Percentiles rank a stretch among this genome's conserved stretches.
phyloP scores from a whole-genome alignment of 805 yeast genomes.

The Blastobotrys americana region DNA sequence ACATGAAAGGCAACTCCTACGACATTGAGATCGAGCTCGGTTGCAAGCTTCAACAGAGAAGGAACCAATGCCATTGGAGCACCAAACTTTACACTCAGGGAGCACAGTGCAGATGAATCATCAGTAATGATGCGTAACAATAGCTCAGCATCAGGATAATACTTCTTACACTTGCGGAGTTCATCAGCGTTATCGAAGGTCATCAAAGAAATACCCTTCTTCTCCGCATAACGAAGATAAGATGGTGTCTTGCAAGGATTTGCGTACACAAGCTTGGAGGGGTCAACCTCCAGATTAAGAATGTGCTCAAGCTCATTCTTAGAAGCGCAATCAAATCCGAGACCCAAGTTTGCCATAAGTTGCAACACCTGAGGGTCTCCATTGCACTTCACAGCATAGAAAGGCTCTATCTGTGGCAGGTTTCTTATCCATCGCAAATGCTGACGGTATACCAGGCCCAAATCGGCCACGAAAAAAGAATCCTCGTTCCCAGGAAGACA shows the following conservation, averaged over 20 bases:
- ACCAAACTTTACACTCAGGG: slow-evolving; percentile 83
- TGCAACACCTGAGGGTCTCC: slow-evolving; percentile 56
- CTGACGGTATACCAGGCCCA: slow-evolving; percentile 62
- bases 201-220: slow-evolving; percentile 53
- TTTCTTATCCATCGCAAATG: slow-evolving; percentile 52
- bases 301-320: slow-evolving; percentile 67
- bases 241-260: slow-evolving; percentile 91
- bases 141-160: slow-evolving; percentile 62
- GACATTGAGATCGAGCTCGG: slow-evolving; percentile 52
- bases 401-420: slow-evolving; percentile 76
- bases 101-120: slow-evolving; percentile 80
- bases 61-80: slow-evolving; percentile 53
- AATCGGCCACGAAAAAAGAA: slow-evolving; percentile 82
- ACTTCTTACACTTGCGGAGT: slow-evolving; percentile 59
- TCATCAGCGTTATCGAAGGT: slow-evolving; percentile 90
- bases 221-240: slow-evolving; percentile 64
- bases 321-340: slow-evolving; percentile 91
- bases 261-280: slow-evolving; percentile 75
- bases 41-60: slow-evolving; percentile 53
- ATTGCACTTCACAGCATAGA: slow-evolving; percentile 93
- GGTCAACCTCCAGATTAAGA: slow-evolving; percentile 52
- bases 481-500: slow-evolving; percentile 75
- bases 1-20: slow-evolving; percentile 92
- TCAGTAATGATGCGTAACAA: slow-evolving; percentile 82
- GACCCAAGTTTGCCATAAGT: slow-evolving; percentile 53